These are phyloP conservation scores for Berkeleyomyces rouxiae DNA, from an alignment of 2,329 filamentous ascomycete genomes.

Conservation along the genomic window DNA sequence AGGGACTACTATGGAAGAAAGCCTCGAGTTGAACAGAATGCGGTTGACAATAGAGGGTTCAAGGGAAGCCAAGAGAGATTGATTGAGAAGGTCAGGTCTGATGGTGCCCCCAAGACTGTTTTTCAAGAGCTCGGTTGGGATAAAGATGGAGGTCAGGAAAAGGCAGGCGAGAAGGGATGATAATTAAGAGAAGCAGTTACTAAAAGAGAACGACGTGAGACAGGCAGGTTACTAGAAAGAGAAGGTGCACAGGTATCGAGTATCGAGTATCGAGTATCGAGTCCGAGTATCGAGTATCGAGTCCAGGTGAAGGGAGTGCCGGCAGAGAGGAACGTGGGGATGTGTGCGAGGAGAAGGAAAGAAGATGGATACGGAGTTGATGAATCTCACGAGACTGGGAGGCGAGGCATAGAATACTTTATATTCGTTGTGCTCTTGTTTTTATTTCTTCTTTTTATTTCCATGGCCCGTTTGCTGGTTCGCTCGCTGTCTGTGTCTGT, in stretches of 20 bases:
- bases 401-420: background rate
- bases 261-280: background rate
- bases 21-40: constrained; percentile 4
- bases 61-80: constrained; percentile 11
- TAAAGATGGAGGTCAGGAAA: background rate
- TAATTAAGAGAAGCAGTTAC: background rate
- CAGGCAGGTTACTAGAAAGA: background rate
- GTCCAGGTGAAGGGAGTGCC: background rate
- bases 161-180: background rate
- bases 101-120: background rate
- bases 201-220: background rate
- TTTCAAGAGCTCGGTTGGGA: background rate
- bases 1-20: constrained; percentile 10
- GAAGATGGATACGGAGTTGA: background rate
- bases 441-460: background rate
- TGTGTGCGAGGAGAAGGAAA: background rate
- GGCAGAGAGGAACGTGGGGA: background rate
- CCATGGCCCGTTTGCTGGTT: background rate
- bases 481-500: constrained; percentile 2
- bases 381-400: background rate
- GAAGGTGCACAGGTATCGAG: background rate
- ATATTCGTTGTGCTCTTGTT: background rate
- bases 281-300: background rate
- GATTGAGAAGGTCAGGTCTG: background rate
- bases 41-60: constrained; percentile 10